Evolutionary conservation across 2,329 filamentous ascomycete species (phyloP).

Genomic region (Trichoderma atroviride): DNA sequence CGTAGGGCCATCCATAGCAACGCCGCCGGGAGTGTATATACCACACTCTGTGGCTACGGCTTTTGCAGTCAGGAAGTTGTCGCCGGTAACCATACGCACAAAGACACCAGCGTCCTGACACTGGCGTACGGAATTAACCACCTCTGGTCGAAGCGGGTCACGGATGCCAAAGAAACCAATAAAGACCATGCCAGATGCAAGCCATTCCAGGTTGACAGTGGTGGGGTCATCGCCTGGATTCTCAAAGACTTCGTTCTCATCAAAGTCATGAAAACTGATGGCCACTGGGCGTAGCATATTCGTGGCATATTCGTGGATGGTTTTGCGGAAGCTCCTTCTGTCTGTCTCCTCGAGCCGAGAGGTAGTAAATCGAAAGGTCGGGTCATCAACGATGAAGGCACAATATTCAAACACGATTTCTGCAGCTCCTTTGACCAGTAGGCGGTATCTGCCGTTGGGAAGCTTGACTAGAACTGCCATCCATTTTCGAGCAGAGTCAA

Average conservation of each 20-base stretch:
- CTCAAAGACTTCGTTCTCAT: slow-evolving; percentile 67
- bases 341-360: slow-evolving; percentile 38
- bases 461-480: slow-evolving; percentile 59
- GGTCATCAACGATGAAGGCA: slow-evolving; percentile 48
- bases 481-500: slow-evolving; percentile 58
- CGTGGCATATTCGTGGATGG: slow-evolving; percentile 59
- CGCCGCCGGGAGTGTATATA: slow-evolving; percentile 61
- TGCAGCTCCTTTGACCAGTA: slow-evolving; percentile 60
- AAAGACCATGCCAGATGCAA: slow-evolving; percentile 52
- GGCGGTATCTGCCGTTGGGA: slow-evolving; percentile 49
- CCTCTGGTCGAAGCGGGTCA: slow-evolving; percentile 66
- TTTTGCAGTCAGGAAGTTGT: slow-evolving; percentile 49
- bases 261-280: slow-evolving; percentile 73
- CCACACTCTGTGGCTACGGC: slow-evolving; percentile 49
- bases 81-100: slow-evolving; percentile 64
- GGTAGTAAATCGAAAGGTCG: slow-evolving; percentile 40
- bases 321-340: slow-evolving; percentile 38
- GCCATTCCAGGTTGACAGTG: slow-evolving; percentile 42
- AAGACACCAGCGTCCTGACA: slow-evolving; percentile 67
- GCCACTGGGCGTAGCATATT: slow-evolving; percentile 75
- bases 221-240: slow-evolving; percentile 42
- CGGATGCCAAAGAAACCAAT: slow-evolving; percentile 63
- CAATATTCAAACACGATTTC: slow-evolving; percentile 56
- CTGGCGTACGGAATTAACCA: slow-evolving; percentile 62
- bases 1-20: slow-evolving; percentile 58